Percentiles rank a stretch among this genome's conserved stretches.
Evolutionary conservation across 2,329 filamentous ascomycete species (phyloP).

Genomic region (Ceratocystis ficicola): DNA sequence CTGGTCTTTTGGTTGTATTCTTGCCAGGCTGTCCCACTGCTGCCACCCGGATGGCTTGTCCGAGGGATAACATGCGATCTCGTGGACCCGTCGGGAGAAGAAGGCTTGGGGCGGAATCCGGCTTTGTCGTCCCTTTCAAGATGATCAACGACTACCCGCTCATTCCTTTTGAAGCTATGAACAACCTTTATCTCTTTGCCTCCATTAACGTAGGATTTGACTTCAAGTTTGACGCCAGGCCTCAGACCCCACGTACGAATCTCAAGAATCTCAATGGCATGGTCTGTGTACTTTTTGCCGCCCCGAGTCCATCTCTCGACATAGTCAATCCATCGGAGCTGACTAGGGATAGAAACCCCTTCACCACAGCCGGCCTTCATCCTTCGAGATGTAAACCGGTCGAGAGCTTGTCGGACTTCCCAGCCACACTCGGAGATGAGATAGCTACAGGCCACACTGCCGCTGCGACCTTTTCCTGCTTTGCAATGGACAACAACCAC

Average conservation of each 20-base stretch:
- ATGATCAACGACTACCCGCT: constrained; percentile 54
- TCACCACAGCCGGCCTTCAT: constrained; percentile 84
- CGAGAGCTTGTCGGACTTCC: constrained; percentile 42
- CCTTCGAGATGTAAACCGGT: constrained; percentile 59
- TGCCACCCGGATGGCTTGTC: constrained; percentile 15
- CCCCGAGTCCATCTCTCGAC: constrained; percentile 71
- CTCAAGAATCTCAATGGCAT: constrained; percentile 73
- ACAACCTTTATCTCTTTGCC: constrained; percentile 75
- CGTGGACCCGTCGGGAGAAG: not conserved
- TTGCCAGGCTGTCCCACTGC: constrained; percentile 20
- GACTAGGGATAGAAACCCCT: constrained; percentile 86
- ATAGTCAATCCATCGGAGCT: constrained; percentile 76
- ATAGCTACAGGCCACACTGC: constrained; percentile 78
- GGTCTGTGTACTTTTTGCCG: constrained; percentile 69
- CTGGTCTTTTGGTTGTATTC: constrained; percentile 21
- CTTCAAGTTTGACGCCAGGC: constrained; percentile 73
- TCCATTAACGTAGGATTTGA: constrained; percentile 79
- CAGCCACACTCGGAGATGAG: constrained; percentile 72
- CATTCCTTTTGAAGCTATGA: constrained; percentile 64
- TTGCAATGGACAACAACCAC: constrained; percentile 95
- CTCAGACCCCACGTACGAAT: constrained; percentile 81
- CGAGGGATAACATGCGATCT: constrained; percentile 17
- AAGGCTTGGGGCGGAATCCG: constrained; percentile 10
- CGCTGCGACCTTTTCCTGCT: constrained; percentile 86
- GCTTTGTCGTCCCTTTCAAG: constrained; percentile 15